Conservation (phyloP, 106 monocot species). For the Phalaenopsis equestris region DNA sequence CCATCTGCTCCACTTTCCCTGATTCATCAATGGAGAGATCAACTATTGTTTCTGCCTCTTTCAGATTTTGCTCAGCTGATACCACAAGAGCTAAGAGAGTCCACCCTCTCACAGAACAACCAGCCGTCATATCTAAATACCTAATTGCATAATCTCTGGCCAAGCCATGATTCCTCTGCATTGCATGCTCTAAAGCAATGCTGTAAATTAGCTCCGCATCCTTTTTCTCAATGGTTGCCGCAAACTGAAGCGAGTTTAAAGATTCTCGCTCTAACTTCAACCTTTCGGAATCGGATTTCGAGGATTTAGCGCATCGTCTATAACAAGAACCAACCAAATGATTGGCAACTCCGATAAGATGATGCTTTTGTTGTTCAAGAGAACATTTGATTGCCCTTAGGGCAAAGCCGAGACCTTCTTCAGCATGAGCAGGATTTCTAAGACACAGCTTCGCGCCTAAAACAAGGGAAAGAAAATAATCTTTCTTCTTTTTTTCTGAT, state of each 20-base stretch:
- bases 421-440: conserved; percentile 25
- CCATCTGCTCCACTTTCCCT: conserved; percentile 38
- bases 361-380: conserved; percentile 14
- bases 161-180: conserved; percentile 43
- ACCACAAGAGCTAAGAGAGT: conserved; percentile 50
- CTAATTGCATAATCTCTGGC: conserved; percentile 40
- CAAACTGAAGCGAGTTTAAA: conserved; percentile 26
- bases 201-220: conserved; percentile 50
- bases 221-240: conserved; percentile 35
- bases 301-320: conserved; percentile 35
- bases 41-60: conserved; percentile 58
- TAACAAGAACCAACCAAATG: conserved; percentile 58
- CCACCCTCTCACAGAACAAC: conserved; percentile 67
- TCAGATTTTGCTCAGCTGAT: conserved; percentile 45
- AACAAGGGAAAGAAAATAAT: conserved; percentile 42
- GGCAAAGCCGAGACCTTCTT: conserved; percentile 49
- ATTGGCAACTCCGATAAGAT: conserved; percentile 38
- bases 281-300: conserved; percentile 43
- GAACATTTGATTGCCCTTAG: conserved; percentile 28
- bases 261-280: conserved; percentile 37
- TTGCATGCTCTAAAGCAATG: conserved; percentile 48
- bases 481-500: conserved; percentile 38
- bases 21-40: conserved; percentile 65
- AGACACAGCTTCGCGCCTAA: conserved; percentile 64
- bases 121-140: conserved; percentile 48